Evolutionary conservation across 2,329 filamentous ascomycete species (phyloP), one percentile per base, ranked within the genome.

Genomic region (Pseudogymnoascus sp.): DNA sequence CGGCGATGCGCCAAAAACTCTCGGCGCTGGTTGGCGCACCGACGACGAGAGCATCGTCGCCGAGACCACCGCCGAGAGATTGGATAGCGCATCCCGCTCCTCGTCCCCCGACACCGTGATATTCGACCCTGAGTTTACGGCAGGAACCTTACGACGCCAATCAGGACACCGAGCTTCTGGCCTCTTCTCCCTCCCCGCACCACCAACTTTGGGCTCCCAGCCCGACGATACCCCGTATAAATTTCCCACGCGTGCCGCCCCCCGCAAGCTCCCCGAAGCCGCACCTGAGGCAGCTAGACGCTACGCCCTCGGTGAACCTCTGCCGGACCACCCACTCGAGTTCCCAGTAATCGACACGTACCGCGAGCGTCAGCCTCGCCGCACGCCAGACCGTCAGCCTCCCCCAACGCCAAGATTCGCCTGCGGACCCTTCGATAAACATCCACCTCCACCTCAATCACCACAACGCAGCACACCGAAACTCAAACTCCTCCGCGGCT

Each of bases 331-430:
- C 5, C 50, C 50, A n/a, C 28, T 33, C 28, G 28, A 56, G 50
- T 56, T 33, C 4, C 50, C 50, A 10, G 50, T 56, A 56, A 11
- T 21, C 11, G 50, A 56, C 50, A 33, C 28, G 28, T 18, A 56
- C 50, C 50, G 25, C 50, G 50, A 18, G 3, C 25, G 8, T 14
- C 16, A 56, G 6, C 44, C 23, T 10, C 23, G 28, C 10, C 47
- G 10, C 3, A 31, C 21, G 25, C 47, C 25, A 4, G n/a, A 31
- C 25, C n/a, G 5, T 33, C 50, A 33, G 50, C 25, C 28, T 56
- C 50, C 50, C 28, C 50, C 28, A 56, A 56, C 50, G 50, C 50
- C 50, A 56, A 33, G 50, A 56, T 56, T 33, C 25, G n/a, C 50
- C n/a, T 18, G 16, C 28, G 50, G n/a, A 56, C 25, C 50, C 50